Conservation (phyloP, 2,329 filamentous ascomycete species). For the Verticillium nubilum region DNA sequence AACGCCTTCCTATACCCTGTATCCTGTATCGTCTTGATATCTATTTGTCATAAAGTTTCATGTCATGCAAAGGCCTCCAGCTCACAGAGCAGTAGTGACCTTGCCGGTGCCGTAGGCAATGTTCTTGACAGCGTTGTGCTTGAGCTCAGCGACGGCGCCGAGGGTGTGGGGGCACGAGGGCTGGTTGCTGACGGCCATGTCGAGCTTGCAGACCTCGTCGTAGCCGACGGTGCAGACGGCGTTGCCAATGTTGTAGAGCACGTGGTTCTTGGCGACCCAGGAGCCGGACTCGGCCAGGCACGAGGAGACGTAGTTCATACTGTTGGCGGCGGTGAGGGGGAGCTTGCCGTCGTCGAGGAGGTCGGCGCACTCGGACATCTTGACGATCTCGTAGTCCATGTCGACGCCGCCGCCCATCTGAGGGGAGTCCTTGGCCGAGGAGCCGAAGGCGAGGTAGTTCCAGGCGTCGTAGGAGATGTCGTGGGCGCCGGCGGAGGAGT, state of each 20-base stretch:
- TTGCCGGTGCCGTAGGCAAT: constrained; percentile 45
- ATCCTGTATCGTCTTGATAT: not conserved
- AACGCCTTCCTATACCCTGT: not conserved
- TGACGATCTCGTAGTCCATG: constrained; percentile 45
- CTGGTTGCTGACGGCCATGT: constrained; percentile 45
- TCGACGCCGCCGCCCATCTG: constrained; percentile 41
- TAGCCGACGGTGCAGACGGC: constrained; percentile 41
- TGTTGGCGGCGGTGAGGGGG: constrained; percentile 49
- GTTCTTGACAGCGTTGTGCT: constrained; percentile 39
- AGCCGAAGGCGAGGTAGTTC: constrained; percentile 50
- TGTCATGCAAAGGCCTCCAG: not conserved
- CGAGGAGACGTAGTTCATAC: constrained; percentile 46
- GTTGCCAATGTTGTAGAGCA: constrained; percentile 49
- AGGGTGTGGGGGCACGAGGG: constrained; percentile 41
- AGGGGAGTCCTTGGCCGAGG: constrained; percentile 39
- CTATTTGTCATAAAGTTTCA: not conserved
- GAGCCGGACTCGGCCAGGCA: constrained; percentile 41
- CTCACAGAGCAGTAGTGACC: constrained; percentile 8
- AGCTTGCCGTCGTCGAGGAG: constrained; percentile 46
- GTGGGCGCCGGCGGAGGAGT: constrained; percentile 49
- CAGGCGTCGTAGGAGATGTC: constrained; percentile 59
- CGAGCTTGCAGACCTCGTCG: constrained; percentile 44
- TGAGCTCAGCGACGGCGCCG: constrained; percentile 25
- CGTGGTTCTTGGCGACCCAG: constrained; percentile 43
- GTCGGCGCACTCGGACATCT: constrained; percentile 40